These are phyloP conservation scores for Picea abies DNA, from an alignment of 83 land plant genomes.

Conservation along the genomic window DNA sequence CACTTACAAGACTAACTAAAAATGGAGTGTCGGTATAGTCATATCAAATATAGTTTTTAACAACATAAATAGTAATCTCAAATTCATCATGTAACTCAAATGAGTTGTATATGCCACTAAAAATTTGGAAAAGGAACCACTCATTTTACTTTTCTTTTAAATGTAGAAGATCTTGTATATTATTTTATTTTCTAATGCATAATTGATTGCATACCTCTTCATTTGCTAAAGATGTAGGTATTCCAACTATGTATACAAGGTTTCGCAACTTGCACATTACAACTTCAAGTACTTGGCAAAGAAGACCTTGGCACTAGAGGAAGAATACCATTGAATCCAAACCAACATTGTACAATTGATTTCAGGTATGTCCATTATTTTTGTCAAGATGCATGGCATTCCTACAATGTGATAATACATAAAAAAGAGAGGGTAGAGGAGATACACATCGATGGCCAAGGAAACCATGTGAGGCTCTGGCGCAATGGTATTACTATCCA, in stretches of 20 bases:
- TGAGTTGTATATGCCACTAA: background rate
- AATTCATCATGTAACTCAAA: background rate
- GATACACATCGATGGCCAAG: too few species aligned
- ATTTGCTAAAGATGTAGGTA: slow-evolving; percentile 72
- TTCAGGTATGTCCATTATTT: too few species aligned
- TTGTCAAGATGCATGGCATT: too few species aligned
- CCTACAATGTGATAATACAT: too few species aligned
- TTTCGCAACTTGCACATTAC: slow-evolving; percentile 79
- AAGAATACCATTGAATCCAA: too few species aligned
- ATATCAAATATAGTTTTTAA: background rate
- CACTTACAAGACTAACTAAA: background rate
- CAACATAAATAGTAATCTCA: background rate
- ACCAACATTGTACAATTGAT: too few species aligned
- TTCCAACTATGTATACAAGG: slow-evolving; percentile 82
- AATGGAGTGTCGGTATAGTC: background rate
- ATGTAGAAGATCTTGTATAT: background rate
- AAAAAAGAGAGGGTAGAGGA: too few species aligned
- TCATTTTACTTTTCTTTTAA: background rate
- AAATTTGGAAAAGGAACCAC: background rate
- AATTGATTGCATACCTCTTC: slow-evolving; percentile 58
- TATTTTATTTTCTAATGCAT: background rate
- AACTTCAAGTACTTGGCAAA: too few species aligned
- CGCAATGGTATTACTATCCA: too few species aligned
- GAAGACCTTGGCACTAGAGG: too few species aligned
- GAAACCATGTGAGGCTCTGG: too few species aligned